phyloP scores from a whole-genome alignment of 139 green algal genomes.

The Deuterostichococcus epilithicus region DNA sequence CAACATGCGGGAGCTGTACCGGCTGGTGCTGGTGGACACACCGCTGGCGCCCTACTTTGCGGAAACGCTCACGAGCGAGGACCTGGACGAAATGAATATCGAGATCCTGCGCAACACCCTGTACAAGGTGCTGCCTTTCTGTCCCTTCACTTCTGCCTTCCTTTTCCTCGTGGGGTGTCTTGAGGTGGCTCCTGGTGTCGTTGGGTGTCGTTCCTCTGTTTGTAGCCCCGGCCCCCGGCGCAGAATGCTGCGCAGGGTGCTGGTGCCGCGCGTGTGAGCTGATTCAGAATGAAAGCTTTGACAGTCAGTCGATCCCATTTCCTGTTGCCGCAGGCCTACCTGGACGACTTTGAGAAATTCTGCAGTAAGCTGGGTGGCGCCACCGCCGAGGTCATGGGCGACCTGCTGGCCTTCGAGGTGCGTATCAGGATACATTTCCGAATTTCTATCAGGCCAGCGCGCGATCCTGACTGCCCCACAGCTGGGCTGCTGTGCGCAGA shows the following conservation, averaged over 20 bases:
- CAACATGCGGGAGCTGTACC: conserved; percentile 96
- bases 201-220: too few relatives aligned
- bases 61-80: conserved; percentile 51
- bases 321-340: conserved; percentile 84
- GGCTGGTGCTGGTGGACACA: conserved; percentile 92
- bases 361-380: conserved; percentile 77
- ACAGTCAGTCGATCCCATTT: background rate
- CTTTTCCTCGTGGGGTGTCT: too few relatives aligned
- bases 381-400: conserved; percentile 88
- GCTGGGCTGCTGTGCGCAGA: too few relatives aligned
- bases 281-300: too few relatives aligned
- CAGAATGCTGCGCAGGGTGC: background rate
- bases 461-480: background rate
- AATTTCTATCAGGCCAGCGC: background rate
- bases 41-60: conserved; percentile 96
- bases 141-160: too few relatives aligned
- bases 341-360: conserved; percentile 93
- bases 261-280: background rate
- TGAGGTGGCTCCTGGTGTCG: too few relatives aligned
- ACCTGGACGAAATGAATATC: conserved; percentile 99
- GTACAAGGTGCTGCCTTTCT: conserved; percentile 69
- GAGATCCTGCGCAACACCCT: conserved; percentile 97
- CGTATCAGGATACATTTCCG: background rate
- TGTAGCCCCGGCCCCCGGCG: too few relatives aligned
- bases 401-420: conserved; percentile 93